A percentile compares a stretch with the other conserved stretches of the same genome.
Conservation (phyloP, 164 flowering plant species). For the Magnolia sinica region DNA sequence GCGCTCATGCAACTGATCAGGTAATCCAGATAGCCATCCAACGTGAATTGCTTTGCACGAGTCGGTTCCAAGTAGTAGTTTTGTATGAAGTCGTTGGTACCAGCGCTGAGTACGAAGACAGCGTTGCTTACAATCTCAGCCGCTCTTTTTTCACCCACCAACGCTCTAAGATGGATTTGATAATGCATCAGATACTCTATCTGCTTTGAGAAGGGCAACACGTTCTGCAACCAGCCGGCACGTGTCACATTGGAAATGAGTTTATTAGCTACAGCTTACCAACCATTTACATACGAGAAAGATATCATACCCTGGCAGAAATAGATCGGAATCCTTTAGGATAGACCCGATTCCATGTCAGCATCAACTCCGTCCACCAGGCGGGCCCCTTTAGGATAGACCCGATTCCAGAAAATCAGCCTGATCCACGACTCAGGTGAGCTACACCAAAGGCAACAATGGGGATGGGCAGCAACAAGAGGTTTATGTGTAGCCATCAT, state of each 20-base stretch:
- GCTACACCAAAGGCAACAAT: too few relatives aligned
- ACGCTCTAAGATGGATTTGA: constrained; percentile 31
- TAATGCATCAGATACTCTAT: constrained; percentile 54
- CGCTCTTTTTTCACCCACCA: constrained; percentile 38
- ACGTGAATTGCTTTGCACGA: constrained; percentile 41
- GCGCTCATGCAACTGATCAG: constrained; percentile 33
- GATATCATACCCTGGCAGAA: too few relatives aligned
- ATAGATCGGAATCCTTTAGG: too few relatives aligned
- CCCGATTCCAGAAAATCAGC: too few relatives aligned
- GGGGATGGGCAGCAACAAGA: too few relatives aligned
- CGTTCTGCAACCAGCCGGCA: constrained; percentile 32
- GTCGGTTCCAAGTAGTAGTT: constrained; percentile 51
- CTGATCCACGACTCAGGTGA: too few relatives aligned
- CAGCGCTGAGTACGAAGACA: constrained; percentile 49
- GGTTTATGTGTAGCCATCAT: too few relatives aligned
- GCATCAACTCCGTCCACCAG: too few relatives aligned
- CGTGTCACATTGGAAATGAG: background rate
- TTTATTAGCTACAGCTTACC: background rate
- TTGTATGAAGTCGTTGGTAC: constrained; percentile 68
- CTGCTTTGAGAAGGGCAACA: constrained; percentile 46
- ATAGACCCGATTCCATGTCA: too few relatives aligned
- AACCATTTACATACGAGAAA: too few relatives aligned
- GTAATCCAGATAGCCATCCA: constrained; percentile 40
- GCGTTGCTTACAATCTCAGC: constrained; percentile 34
- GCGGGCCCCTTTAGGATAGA: too few relatives aligned